Evolutionary conservation across 345 rosid species (phyloP).

Genomic region (Lepidium sativum): DNA sequence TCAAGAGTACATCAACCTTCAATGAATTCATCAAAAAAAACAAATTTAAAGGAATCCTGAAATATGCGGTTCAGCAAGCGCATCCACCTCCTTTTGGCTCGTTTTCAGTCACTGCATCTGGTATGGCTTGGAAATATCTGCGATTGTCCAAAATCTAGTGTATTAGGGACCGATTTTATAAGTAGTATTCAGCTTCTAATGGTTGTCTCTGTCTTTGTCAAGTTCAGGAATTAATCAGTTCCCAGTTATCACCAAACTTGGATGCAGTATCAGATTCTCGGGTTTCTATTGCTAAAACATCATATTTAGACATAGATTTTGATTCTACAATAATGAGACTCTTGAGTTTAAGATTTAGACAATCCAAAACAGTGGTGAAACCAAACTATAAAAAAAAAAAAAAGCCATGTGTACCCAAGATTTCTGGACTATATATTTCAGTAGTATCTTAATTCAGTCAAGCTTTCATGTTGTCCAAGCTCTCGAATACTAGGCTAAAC

Average conservation of each 20-base stretch:
- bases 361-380: not conserved
- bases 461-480: not conserved
- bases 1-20: slow-evolving; percentile 17
- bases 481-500: not conserved
- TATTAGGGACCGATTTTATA: not conserved
- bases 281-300: not conserved
- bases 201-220: not conserved
- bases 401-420: not conserved
- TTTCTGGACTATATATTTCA: not conserved
- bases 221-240: not conserved
- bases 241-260: not conserved
- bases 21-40: slow-evolving; percentile 6
- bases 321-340: not conserved
- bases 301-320: not conserved
- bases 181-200: not conserved
- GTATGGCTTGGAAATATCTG: slow-evolving; percentile 64
- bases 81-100: slow-evolving; percentile 71
- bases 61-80: slow-evolving; percentile 41
- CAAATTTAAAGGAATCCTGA: slow-evolving; percentile 8
- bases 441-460: not conserved
- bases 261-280: not conserved
- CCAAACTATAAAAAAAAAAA: not conserved
- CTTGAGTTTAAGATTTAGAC: not conserved
- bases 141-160: not conserved
- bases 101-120: slow-evolving; percentile 54